A percentile compares a stretch with the other conserved stretches of the same genome.
Evolutionary conservation across 352 stramenopile genomes (phyloP).

Genomic region (Pythium aristosporum): DNA sequence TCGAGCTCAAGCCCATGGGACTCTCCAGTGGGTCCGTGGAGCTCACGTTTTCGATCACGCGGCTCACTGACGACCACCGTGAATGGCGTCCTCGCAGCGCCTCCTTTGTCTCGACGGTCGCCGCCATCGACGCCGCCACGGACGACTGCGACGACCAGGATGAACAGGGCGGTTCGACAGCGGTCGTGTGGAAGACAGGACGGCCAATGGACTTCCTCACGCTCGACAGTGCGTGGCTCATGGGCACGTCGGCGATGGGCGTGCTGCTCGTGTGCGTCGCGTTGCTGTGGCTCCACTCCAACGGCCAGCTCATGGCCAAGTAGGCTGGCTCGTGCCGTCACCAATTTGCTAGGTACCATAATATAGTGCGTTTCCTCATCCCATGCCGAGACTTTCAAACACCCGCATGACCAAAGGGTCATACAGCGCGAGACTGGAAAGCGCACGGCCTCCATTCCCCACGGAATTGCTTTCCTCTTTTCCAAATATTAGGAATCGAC

Average conservation of each 20-base stretch:
- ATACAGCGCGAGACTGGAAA: background rate
- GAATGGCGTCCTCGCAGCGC: constrained; percentile 14
- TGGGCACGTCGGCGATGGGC: constrained; percentile 8
- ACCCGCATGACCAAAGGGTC: background rate
- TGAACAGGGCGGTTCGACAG: background rate
- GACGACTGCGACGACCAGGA: constrained; percentile 7
- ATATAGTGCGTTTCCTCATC: background rate
- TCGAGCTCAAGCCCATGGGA: constrained; percentile 45
- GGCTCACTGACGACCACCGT: constrained; percentile 2
- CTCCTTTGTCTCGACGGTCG: constrained; percentile 13
- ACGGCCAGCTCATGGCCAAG: constrained; percentile 15
- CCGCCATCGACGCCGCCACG: constrained; percentile 17
- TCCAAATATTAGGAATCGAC: too few species aligned
- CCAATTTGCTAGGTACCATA: constrained; percentile 6
- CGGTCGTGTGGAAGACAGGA: constrained; percentile 4
- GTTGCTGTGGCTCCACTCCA: constrained; percentile 17
- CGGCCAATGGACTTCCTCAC: constrained; percentile 4
- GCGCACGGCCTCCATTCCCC: background rate
- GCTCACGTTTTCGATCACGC: constrained; percentile 24
- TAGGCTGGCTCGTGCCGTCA: background rate
- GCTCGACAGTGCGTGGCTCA: constrained; percentile 11
- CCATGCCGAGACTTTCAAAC: background rate
- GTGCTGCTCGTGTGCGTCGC: constrained; percentile 15
- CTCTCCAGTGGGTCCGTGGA: constrained; percentile 33
- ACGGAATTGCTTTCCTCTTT: too few species aligned